phyloP scores from a whole-genome alignment of 352 stramenopile genomes.

The Globisporangium orthogonon region DNA sequence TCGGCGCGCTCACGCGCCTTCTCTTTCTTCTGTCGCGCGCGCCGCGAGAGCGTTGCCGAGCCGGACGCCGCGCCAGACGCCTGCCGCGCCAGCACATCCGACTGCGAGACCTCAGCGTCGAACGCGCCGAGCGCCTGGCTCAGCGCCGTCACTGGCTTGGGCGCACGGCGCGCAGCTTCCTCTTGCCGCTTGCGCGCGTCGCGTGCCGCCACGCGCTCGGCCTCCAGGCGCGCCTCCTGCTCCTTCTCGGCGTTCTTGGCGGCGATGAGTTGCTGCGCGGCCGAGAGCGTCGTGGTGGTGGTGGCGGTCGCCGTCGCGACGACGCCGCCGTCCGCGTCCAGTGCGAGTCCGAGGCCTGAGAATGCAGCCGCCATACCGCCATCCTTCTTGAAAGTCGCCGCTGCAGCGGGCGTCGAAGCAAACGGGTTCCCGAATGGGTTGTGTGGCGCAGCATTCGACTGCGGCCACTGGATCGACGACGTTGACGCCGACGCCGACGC shows the following conservation, averaged over 20 bases:
- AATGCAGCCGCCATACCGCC: constrained; percentile 48
- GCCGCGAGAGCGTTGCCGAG: constrained; percentile 24
- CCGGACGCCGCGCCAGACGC: constrained; percentile 9
- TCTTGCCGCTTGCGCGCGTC: constrained; percentile 27
- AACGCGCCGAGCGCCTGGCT: constrained; percentile 60
- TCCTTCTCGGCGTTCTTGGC: constrained; percentile 38
- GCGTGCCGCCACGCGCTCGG: constrained; percentile 12
- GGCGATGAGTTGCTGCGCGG: constrained; percentile 45
- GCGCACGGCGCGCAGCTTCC: constrained; percentile 14
- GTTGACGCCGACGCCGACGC: constrained; percentile 2
- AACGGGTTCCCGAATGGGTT: constrained; percentile 29
- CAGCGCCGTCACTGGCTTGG: constrained; percentile 35
- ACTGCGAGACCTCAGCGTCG: constrained; percentile 41
- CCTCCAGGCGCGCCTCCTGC: constrained; percentile 18
- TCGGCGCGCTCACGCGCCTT: constrained; percentile 21
- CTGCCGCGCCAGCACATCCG: constrained; percentile 18
- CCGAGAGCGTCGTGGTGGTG: constrained; percentile 14
- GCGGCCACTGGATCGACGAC: constrained; percentile 14
- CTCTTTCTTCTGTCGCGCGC: constrained; percentile 43
- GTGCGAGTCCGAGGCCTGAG: constrained; percentile 40
- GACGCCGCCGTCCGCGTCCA: constrained; percentile 22
- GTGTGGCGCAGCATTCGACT: constrained; percentile 5
- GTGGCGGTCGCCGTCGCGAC: constrained; percentile 4
- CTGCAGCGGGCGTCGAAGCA: constrained; percentile 3
- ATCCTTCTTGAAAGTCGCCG: constrained; percentile 1